Conservation (phyloP, 2,329 filamentous ascomycete genomes). For the Pseudopithomyces maydicus region DNA sequence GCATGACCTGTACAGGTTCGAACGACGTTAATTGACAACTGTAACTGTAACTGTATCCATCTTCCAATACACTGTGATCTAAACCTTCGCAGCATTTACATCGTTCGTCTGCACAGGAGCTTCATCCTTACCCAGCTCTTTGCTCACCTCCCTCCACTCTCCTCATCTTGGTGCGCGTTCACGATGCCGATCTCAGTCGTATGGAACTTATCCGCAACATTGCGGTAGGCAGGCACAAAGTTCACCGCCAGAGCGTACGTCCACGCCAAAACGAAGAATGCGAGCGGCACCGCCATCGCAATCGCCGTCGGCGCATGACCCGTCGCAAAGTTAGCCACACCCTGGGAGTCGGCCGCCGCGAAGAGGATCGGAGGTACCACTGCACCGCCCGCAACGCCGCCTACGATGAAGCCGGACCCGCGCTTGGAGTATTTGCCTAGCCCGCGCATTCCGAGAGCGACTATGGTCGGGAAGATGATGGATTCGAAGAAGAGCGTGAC, state of each 20-base stretch:
- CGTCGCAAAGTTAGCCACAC: constrained; percentile 32
- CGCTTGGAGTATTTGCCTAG: constrained; percentile 78
- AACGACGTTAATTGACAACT: no score
- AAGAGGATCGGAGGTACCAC: constrained; percentile 74
- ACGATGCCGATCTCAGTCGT: constrained; percentile 53
- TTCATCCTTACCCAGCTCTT: constrained; percentile 5
- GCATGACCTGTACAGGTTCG: no score
- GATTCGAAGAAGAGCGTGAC: constrained; percentile 82
- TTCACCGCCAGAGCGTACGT: constrained; percentile 59
- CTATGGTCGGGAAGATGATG: constrained; percentile 82
- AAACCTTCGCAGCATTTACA: neutral
- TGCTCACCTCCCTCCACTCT: constrained; percentile 16
- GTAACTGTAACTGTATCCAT: no score
- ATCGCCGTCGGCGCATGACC: constrained; percentile 56
- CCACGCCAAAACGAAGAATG: constrained; percentile 55
- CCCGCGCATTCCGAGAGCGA: constrained; percentile 76
- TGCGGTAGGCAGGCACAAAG: constrained; percentile 67
- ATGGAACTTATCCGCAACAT: constrained; percentile 63
- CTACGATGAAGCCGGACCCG: constrained; percentile 74
- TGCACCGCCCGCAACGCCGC: constrained; percentile 73
- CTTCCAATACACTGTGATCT: no score
- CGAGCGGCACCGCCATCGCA: constrained; percentile 70
- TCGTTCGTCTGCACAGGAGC: constrained; percentile 10
- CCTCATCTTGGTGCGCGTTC: constrained; percentile 38
- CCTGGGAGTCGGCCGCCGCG: constrained; percentile 67